A percentile compares a stretch with the other conserved stretches of the same genome.
Conservation (phyloP, 2,329 filamentous ascomycete genomes). For the Aspergillus fijiensis region DNA sequence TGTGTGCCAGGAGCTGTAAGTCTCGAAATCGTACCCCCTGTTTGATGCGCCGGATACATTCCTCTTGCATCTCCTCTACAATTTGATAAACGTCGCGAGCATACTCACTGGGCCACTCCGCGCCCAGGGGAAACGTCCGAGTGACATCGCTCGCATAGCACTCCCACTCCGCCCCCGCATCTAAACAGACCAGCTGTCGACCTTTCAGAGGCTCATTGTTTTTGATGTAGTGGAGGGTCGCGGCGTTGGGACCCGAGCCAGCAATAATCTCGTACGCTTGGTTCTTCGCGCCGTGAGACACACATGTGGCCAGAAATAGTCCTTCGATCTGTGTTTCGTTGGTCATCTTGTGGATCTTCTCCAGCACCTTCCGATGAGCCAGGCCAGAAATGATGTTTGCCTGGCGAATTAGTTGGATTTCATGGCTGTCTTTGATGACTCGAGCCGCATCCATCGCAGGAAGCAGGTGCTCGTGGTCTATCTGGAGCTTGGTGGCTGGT, state of each 20-base stretch:
- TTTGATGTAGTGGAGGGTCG: slow-evolving; percentile 83
- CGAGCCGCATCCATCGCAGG: slow-evolving; percentile 66
- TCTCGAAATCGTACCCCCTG: slow-evolving; percentile 77
- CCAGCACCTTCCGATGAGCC: slow-evolving; percentile 64
- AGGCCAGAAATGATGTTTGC: slow-evolving; percentile 69
- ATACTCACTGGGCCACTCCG: slow-evolving; percentile 61
- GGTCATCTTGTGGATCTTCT: slow-evolving; percentile 60
- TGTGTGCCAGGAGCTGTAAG: slow-evolving; percentile 76
- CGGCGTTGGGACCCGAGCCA: slow-evolving; percentile 74
- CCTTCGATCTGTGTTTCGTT: slow-evolving; percentile 85
- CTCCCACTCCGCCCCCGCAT: slow-evolving; percentile 75
- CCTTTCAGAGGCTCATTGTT: slow-evolving; percentile 69
- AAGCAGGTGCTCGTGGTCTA: slow-evolving; percentile 32
- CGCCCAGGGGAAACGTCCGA: slow-evolving; percentile 78
- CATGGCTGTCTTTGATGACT: slow-evolving; percentile 72
- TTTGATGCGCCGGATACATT: slow-evolving; percentile 70
- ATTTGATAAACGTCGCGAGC: slow-evolving; percentile 75
- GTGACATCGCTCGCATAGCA: slow-evolving; percentile 77
- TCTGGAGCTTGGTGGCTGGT: slow-evolving; percentile 17
- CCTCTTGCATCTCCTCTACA: slow-evolving; percentile 82
- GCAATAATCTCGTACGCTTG: slow-evolving; percentile 89
- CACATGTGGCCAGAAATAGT: slow-evolving; percentile 72
- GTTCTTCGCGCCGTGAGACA: slow-evolving; percentile 72
- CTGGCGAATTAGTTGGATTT: slow-evolving; percentile 69
- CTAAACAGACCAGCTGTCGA: slow-evolving; percentile 78